Conservation (phyloP, 2,329 filamentous ascomycete species). For the Colletotrichum noveboracense region DNA sequence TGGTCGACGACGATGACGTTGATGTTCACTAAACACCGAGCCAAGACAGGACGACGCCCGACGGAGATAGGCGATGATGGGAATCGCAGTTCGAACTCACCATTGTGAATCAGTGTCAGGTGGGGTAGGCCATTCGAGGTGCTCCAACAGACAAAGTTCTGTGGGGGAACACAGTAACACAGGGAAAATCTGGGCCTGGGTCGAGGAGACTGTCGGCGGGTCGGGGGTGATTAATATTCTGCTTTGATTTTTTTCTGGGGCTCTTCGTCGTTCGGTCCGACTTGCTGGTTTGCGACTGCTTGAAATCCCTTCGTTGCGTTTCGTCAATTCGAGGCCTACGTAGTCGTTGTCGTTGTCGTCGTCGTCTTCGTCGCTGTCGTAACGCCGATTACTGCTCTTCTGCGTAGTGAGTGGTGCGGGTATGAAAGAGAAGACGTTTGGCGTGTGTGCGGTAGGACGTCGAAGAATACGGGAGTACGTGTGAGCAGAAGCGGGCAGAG, state of each 20-base stretch:
- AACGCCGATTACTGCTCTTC: background rate
- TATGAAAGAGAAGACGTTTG: background rate
- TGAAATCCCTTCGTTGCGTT: background rate
- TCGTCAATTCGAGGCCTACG: background rate
- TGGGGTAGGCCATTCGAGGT: slow-evolving; percentile 20
- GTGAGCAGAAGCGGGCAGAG: background rate
- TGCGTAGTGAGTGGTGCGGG: background rate
- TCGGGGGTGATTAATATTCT: background rate
- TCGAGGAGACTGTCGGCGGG: background rate
- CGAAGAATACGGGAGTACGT: background rate
- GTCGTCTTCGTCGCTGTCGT: background rate
- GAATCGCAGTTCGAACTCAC: slow-evolving; percentile 5
- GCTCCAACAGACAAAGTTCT: slow-evolving; percentile 17
- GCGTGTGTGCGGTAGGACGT: background rate
- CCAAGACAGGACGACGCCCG: background rate
- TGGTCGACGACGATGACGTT: background rate
- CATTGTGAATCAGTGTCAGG: slow-evolving; percentile 14
- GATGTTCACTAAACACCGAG: background rate
- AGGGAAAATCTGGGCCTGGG: background rate
- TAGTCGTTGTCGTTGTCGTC: background rate
- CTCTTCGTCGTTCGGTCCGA: background rate
- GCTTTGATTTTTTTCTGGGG: background rate
- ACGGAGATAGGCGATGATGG: slow-evolving; percentile 3
- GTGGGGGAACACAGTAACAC: slow-evolving; percentile 2
- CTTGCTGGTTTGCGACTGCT: background rate